A percentile compares a stretch with the other conserved stretches of the same genome.
phyloP scores from a whole-genome alignment of 306 rosid genomes.

The Sophora flavescens region DNA sequence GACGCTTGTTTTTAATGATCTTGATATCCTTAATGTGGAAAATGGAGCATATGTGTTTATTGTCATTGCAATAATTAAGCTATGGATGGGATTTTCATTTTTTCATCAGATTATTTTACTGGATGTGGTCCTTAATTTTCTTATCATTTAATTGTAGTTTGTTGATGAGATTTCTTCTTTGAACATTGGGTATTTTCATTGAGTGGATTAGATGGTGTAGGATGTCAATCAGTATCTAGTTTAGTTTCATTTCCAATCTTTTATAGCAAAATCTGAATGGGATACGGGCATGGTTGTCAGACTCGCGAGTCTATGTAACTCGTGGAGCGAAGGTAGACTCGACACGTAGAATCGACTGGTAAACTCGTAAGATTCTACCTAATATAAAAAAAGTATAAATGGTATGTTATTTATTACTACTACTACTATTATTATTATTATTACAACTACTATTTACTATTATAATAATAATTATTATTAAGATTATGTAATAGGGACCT shows the following conservation, averaged over 20 bases:
- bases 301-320: too few species aligned
- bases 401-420: too few species aligned
- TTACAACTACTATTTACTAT: too few species aligned
- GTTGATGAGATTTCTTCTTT: conserved; percentile 21
- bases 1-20: conserved; percentile 38
- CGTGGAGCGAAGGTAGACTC: too few species aligned
- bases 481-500: too few species aligned
- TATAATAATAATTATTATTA: too few species aligned
- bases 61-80: conserved; percentile 24
- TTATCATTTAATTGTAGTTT: conserved; percentile 15
- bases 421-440: too few species aligned
- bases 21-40: conserved; percentile 28
- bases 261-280: conserved; percentile 1
- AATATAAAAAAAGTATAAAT: too few species aligned
- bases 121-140: conserved; percentile 7
- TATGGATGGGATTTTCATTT: conserved; percentile 26
- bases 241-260: conserved; percentile 23
- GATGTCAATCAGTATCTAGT: conserved; percentile 30
- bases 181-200: conserved; percentile 14
- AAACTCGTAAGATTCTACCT: too few species aligned
- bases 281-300: too few species aligned
- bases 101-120: conserved; percentile 11
- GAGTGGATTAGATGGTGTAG: conserved; percentile 23
- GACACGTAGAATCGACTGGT: too few species aligned
- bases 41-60: conserved; percentile 9